A percentile compares a stretch with the other conserved stretches of the same genome.
Evolutionary conservation across 163 green algal species (phyloP).

Genomic region (Volvox carteri): DNA sequence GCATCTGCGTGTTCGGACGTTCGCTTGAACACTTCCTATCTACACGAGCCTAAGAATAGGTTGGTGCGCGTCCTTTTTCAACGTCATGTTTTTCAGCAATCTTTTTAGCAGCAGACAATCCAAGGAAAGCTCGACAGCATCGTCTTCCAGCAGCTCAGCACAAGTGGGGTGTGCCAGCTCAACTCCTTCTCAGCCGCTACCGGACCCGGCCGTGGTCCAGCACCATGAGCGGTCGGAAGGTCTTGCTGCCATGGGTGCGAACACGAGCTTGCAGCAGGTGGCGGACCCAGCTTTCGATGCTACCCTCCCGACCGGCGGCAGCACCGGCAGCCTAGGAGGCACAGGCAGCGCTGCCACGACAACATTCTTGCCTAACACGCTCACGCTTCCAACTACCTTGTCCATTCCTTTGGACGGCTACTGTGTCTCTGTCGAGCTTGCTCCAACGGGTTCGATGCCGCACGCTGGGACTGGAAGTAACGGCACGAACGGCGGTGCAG

Average conservation of each 20-base stretch:
- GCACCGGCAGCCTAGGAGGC: background rate
- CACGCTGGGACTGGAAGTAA: background rate
- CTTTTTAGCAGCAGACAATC: slow-evolving; percentile 35
- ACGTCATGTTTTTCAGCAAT: slow-evolving; percentile 50
- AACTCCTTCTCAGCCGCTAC: background rate
- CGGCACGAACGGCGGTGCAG: slow-evolving; percentile 7
- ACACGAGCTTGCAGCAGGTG: slow-evolving; percentile 21
- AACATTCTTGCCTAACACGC: background rate
- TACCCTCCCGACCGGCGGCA: slow-evolving; percentile 10
- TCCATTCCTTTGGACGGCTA: slow-evolving; percentile 53
- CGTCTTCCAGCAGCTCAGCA: slow-evolving; percentile 5
- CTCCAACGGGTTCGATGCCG: slow-evolving; percentile 5
- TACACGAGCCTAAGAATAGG: background rate
- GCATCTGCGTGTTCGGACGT: background rate
- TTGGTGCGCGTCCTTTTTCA: background rate
- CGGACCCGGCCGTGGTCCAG: slow-evolving; percentile 12
- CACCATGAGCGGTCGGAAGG: slow-evolving; percentile 30
- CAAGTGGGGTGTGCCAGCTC: slow-evolving; percentile 22
- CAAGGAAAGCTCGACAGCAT: slow-evolving; percentile 9
- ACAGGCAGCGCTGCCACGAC: background rate
- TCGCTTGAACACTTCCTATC: slow-evolving; percentile 24
- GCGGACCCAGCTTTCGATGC: background rate
- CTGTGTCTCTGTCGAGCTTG: slow-evolving; percentile 46
- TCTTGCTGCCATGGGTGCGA: background rate
- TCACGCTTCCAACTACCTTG: slow-evolving; percentile 35